Base-by-base conservation (phyloP, 768 basidiomycete species). In the Peribolospora baueri region DNA sequence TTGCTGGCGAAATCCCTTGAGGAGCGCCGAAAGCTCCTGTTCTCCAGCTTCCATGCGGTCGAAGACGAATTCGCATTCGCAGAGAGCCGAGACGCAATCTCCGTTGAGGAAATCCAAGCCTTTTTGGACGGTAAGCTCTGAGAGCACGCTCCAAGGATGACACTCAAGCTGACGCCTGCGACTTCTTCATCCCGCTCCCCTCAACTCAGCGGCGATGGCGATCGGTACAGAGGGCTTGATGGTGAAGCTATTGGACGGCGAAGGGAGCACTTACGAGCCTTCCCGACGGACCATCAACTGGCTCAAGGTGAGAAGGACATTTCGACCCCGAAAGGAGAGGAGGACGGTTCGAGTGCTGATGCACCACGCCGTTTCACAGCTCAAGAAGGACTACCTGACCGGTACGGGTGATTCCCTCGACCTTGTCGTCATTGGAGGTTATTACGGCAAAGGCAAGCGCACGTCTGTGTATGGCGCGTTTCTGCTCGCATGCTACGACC, bases 391-490 rank as follows among this genome's bases (percentile, higher is more conserved):
- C 67, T 98, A 97, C 66, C 75, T 98, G 3, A 80, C 85, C 39
- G 93, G 93, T 3, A 77, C 95, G 7, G 93, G 93, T 37, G 93
- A 98, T 69, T 95, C 91, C 1, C 77, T 97, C 51, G 93, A 98
- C 65, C 75, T 98, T 5, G 86, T 91, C 50, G 93, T 97, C n/a
- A 80, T 98, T 7, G 93, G 93, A 6, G 93, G 79, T 11, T 97
- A 97, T 68, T 83, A 90, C 61, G 93, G 93, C 58, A 88, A 91
- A 68, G 93, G 93, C 56, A 98, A 98, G 68, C 81, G 93, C 53
- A 93, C 91, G 39, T 82, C 84, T 66, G 84, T 93, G 39, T 98
- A 97, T 65, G 93, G 93, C 52, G 93, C 93, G 9, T 97, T 93
- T 76, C 75, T 97, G 36, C 76, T 98, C 43, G 93, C 93, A 6